Percentiles rank a stretch among this genome's conserved stretches.
Conservation (phyloP, 208 protist species). For the Leishmania mexicana region DNA sequence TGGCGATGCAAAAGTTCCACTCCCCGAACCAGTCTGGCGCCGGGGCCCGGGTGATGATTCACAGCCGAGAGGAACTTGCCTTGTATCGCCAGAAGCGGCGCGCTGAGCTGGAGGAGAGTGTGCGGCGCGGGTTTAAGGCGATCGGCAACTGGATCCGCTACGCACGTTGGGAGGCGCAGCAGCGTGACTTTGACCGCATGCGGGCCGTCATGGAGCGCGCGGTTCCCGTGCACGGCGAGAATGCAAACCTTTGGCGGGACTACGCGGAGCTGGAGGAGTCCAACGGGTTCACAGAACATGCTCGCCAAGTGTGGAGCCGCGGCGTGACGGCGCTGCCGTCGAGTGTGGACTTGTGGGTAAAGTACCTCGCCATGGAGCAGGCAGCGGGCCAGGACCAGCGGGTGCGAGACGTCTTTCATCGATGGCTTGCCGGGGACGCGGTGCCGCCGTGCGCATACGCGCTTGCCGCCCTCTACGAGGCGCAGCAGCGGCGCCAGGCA, state of each 20-base stretch:
- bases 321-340: constrained; percentile 96
- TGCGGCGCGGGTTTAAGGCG: constrained; percentile 78
- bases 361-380: constrained; percentile 97
- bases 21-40: constrained; percentile 41
- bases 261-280: constrained; percentile 99
- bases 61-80: constrained; percentile 94
- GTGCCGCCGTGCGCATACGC: constrained; percentile 88
- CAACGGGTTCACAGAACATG: constrained; percentile 96
- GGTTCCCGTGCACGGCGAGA: constrained; percentile 86
- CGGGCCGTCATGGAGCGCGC: constrained; percentile 97
- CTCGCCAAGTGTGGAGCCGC: constrained; percentile 97
- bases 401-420: constrained; percentile 94
- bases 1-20: constrained; percentile 92
- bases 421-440: constrained; percentile 90
- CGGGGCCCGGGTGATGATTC: constrained; percentile 94
- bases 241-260: constrained; percentile 93
- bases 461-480: constrained; percentile 94
- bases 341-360: constrained; percentile 97
- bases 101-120: constrained; percentile 95
- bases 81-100: constrained; percentile 94
- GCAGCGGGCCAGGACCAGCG: constrained; percentile 91
- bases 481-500: constrained; percentile 34
- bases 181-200: constrained; percentile 95
- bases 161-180: constrained; percentile 97
- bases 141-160: constrained; percentile 96